Conservation (phyloP, 345 rosid species). For the Eucalyptus sp. region DNA sequence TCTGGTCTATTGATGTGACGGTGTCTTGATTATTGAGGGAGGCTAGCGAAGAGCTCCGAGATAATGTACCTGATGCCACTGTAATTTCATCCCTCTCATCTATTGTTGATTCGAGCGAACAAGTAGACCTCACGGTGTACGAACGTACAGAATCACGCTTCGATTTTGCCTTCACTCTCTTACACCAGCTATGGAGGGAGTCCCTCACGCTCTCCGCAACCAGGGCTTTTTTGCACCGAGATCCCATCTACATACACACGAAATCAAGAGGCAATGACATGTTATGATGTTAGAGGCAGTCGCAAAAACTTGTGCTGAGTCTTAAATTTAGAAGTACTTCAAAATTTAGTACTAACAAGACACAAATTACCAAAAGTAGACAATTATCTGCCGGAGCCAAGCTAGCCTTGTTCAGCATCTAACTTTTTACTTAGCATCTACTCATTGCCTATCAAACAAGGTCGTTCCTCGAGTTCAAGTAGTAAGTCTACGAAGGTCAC, state of each 20-base stretch:
- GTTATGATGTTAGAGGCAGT: background rate
- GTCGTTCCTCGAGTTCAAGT: background rate
- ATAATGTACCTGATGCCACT: conserved; percentile 59
- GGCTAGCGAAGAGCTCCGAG: conserved; percentile 56
- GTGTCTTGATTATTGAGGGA: conserved; percentile 61
- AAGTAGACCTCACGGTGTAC: conserved; percentile 54
- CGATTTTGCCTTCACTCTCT: conserved; percentile 65
- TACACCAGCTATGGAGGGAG: conserved; percentile 94
- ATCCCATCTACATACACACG: conserved; percentile 53
- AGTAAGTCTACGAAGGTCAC: background rate
- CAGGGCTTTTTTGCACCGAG: conserved; percentile 64
- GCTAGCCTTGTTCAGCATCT: background rate
- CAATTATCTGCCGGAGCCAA: background rate
- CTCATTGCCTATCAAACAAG: background rate
- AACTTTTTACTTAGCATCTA: background rate
- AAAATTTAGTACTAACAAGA: background rate
- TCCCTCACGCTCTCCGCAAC: conserved; percentile 84
- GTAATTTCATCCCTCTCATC: conserved; percentile 80
- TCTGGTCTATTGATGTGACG: conserved; percentile 31
- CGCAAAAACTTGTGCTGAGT: background rate
- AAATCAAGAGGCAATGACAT: background rate
- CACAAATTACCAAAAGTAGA: background rate
- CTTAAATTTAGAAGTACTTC: background rate
- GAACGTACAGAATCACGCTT: conserved; percentile 39
- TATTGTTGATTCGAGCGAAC: conserved; percentile 60